Evolutionary conservation across 2,329 filamentous ascomycete species (phyloP), one percentile per base, ranked within the genome.

Genomic region (Ascochyta pisi): DNA sequence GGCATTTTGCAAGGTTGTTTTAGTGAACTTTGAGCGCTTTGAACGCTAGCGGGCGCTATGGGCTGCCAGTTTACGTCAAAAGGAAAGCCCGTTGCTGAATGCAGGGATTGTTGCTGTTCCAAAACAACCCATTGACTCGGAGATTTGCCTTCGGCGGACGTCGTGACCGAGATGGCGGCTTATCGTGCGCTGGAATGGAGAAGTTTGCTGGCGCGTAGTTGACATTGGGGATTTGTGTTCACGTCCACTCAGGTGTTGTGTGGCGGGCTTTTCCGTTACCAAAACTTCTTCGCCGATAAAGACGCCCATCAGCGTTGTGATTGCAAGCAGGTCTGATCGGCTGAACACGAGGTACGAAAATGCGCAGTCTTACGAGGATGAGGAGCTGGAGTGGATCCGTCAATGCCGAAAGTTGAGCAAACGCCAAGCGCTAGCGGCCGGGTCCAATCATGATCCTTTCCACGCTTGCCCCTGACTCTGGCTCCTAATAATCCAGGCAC

Each of bases 361-460:
- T 39, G 29, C 35, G 42, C 24, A 31, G 45, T 47, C 45, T 51
- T 31, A 40, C 47, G 33, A 51, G 42, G 37, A 45, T 35, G 53
- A 48, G 26, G 47, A 43, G 38, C 10, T 43, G 33, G 23, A 45
- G 49, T 57, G 54, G 54, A 50, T 24, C 39, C 48, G 31, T 57
- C 57, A 54, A 51, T 45, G 54, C 63, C 50, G 48, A 59, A 57
- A 56, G 29, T 49, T 57, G 66, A 67, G 63, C 61, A 57, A 42
- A 50, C 44, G 63, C 60, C 59, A 63, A 57, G 57, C 50, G 55
- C 48, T 38, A 42, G 54, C 16, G 50, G 48, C 52, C 29, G 39
- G 43, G 24, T 31, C 52, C 52, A 55, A 61, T 53, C 49, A 52
- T 16, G 29, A 50, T 15, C 26, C 16, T 24, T 15, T 9, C 19